Base-by-base conservation (phyloP, 225 moss, liverwort and hornwort genomes). In the Takakia lepidozioides region DNA sequence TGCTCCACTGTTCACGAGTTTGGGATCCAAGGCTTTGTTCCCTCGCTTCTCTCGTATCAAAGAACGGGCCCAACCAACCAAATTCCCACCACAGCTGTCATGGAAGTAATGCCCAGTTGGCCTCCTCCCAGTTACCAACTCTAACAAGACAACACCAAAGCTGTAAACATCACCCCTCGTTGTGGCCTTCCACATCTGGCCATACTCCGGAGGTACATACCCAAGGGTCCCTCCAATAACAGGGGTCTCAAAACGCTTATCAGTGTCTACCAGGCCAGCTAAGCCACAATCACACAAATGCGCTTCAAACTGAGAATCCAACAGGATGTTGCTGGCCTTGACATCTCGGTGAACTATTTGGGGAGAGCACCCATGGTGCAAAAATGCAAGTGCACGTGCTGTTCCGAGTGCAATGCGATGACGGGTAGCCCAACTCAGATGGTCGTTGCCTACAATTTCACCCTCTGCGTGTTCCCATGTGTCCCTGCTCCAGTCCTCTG, bases 121-220 rank as follows among this genome's bases (percentile, higher is more conserved):
- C n/a, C 71, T 51, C 66, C 78, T 81, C 25, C 93, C 93, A 0
- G 93, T 86, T 2, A 86, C 86, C 2, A 93, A 66, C 66, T 93
- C 93, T 37, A 93, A 39, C 52, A 93, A 49, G 10, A 93, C 88
- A 1, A 88, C 79, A 7, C 93, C 93, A 3, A 88, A 88, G 10
- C 86, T 84, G 68, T 86, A 93, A 15, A 93, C 86, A 22, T 93
- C 93, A 1, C 83, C 88, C 10, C 88, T 75, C 18, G 86, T 52
- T 3, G 83, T 88, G 10, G 76, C 67, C 46, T 66, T 81, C 73
- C 83, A 88, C 23, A 81, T 65, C 55, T 85, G 83, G 2, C 73
- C 85, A 27, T 85, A 93, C 44, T 88, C 93, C 0, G 93, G 93
- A 25, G 93, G 93, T 7, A 84, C 54, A 18, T 86, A 88, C 8